Evolutionary conservation across 2,329 filamentous ascomycete genomes (phyloP), one percentile per base, ranked within the genome.

Genomic region (Monilinia fructigena): DNA sequence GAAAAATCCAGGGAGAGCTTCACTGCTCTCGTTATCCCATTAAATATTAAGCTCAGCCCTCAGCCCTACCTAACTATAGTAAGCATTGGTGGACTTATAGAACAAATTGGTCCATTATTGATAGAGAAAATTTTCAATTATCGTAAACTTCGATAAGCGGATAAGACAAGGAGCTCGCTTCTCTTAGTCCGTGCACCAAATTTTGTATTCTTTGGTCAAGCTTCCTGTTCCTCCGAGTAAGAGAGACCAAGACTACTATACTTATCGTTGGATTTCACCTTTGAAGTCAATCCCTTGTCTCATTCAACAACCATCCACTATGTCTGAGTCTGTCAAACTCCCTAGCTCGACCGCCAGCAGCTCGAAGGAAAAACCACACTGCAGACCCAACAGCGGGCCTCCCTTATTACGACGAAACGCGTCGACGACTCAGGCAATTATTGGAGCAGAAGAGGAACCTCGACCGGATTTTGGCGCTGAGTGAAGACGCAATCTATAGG

Each of bases 401-500:
- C 62, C 87, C 88, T 23, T 92, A 89, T 78, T 92, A 92, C 77
- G 89, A 92, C 76, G 88, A 89, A 74, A 82, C 90, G 58, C 84
- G 89, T 67, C 82, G 84, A 67, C 87, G 89, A 66, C 81, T 92
- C 4, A 84, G 88, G 69, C 85, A 88, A 66, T 86, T 89, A 2
- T 78, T 93, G 11, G 81, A 86, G 62, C 88, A 86, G 78, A 89
- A 89, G 75, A 82, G 86, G 38, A 72, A 83, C 23, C 81, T 76
- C 23, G 69, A 75, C 59, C 53, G 63, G 4, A 68, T 64, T 35
- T 69, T 74, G 26, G 66, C 65, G n/a, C 28, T 65, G 1, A 71
- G 73, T 16, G 95, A 99, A 81, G 91, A 96, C 60, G 85, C 86
- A 70, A 98, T 99, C 73, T 88, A 85, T 76, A 87, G 89, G 70